Percentiles rank a stretch among this genome's conserved stretches.
phyloP scores from a whole-genome alignment of 2,329 filamentous ascomycete species.

The Diplodia corticola region DNA sequence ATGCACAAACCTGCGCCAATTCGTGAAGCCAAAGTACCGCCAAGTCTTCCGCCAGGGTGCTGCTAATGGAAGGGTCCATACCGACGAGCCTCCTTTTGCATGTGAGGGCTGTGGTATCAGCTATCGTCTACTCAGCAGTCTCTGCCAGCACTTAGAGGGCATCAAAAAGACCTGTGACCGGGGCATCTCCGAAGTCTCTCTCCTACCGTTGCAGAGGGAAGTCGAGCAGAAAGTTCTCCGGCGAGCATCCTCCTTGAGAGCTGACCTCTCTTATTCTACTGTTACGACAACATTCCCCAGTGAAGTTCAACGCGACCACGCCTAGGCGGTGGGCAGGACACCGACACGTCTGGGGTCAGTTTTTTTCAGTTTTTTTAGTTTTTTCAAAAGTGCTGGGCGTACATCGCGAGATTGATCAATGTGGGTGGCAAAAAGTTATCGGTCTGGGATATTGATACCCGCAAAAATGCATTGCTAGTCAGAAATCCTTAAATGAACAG shows the following conservation, averaged over 20 bases:
- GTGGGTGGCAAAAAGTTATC: neutral
- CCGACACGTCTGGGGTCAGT: no score
- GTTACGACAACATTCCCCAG: neutral
- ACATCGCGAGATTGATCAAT: neutral
- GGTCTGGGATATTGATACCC: neutral
- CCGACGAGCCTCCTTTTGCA: neutral
- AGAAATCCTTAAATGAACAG: neutral
- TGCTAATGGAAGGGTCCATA: neutral
- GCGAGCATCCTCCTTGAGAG: neutral
- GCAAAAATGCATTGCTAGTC: neutral
- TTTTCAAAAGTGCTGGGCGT: neutral
- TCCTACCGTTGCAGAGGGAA: neutral
- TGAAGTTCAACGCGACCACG: neutral
- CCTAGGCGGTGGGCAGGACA: no score
- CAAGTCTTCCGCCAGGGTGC: neutral
- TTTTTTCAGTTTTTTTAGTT: no score
- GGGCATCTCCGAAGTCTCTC: neutral
- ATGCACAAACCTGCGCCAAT: neutral
- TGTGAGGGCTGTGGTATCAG: neutral
- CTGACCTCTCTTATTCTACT: neutral
- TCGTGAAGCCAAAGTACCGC: neutral
- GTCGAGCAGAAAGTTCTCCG: neutral
- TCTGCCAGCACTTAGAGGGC: slow-evolving; percentile 11
- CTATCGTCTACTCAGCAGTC: neutral
- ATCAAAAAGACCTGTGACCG: neutral